phyloP scores from a whole-genome alignment of 106 monocot genomes.

The Amphibolis antarctica region DNA sequence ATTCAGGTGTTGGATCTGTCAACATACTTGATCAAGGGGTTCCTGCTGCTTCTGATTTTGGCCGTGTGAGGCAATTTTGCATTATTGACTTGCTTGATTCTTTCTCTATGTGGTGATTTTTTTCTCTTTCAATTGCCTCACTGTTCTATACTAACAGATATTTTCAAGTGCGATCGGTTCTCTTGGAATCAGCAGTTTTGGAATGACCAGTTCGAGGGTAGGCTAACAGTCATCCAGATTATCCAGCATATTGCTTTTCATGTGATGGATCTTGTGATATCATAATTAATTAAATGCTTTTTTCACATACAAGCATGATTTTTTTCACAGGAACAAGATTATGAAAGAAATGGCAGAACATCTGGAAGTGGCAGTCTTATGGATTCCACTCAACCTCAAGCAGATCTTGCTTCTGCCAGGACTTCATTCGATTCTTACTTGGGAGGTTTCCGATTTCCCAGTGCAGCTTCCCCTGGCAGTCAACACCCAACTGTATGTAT shows the following conservation, averaged over 20 bases:
- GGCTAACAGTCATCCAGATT: slow-evolving; percentile 22
- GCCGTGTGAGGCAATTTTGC: slow-evolving; percentile 26
- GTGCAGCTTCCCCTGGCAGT: slow-evolving; percentile 24
- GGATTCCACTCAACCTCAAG: slow-evolving; percentile 23
- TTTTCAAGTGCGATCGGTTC: slow-evolving; percentile 49
- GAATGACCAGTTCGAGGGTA: slow-evolving; percentile 18
- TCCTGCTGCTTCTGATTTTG: slow-evolving; percentile 29
- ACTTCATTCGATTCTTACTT: slow-evolving; percentile 21
- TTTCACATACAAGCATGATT: no score
- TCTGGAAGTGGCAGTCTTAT: slow-evolving; percentile 14
- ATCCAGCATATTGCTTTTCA: not conserved
- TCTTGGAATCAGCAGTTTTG: slow-evolving; percentile 26
- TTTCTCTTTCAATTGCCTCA: not conserved
- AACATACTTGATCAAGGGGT: slow-evolving; percentile 52
- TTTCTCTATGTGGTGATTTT: not conserved
- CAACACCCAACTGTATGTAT: slow-evolving; percentile 45
- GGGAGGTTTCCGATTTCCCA: slow-evolving; percentile 18
- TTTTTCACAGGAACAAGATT: slow-evolving; percentile 25
- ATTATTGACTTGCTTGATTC: not conserved
- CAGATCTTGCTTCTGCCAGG: slow-evolving; percentile 18
- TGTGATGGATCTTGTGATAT: slow-evolving; percentile 1
- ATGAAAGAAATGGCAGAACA: slow-evolving; percentile 29
- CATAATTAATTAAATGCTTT: not conserved
- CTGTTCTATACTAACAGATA: slow-evolving; percentile 34
- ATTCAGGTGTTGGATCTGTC: slow-evolving; percentile 61